Evolutionary conservation across 2,329 filamentous ascomycete genomes (phyloP).

Genomic region (Cercospora citrullina): DNA sequence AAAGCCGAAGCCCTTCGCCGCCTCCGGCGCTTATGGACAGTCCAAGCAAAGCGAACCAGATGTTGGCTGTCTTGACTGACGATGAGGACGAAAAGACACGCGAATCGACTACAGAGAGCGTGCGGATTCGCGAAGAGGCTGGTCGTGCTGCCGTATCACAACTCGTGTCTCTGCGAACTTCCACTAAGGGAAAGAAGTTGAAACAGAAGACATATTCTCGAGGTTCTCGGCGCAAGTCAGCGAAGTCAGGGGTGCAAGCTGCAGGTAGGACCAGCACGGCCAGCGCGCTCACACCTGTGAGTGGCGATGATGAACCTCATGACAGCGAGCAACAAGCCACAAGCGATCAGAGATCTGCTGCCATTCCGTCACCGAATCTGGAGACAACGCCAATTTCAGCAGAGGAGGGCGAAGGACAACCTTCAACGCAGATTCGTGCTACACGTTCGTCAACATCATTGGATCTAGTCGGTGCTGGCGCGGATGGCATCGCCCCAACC

Average conservation of each 20-base stretch:
- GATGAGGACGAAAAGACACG: conserved; percentile 22
- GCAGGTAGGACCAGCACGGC: conserved; percentile 3
- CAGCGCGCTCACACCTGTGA: background rate
- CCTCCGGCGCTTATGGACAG: conserved; percentile 26
- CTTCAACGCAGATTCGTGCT: background rate
- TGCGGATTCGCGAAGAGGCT: conserved; percentile 38
- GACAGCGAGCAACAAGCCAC: background rate
- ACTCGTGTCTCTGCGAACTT: conserved; percentile 26
- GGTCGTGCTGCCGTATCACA: conserved; percentile 40
- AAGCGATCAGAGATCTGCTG: background rate
- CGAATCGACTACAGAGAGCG: conserved; percentile 28
- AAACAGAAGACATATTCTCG: conserved; percentile 25
- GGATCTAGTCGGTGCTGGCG: background rate
- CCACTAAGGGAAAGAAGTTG: conserved; percentile 7
- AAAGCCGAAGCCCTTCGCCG: background rate
- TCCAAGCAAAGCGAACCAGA: conserved; percentile 35
- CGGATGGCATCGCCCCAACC: background rate
- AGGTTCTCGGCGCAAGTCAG: conserved; percentile 20
- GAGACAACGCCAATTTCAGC: conserved; percentile 6
- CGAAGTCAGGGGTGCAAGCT: conserved; percentile 2
- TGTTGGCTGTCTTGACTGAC: conserved; percentile 19
- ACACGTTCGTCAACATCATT: background rate
- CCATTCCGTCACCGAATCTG: background rate
- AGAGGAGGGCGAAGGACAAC: background rate
- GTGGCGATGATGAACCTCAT: background rate